Evolutionary conservation across 2,329 filamentous ascomycete species (phyloP), one percentile per base, ranked within the genome.

Genomic region (Ophiostoma sp.): DNA sequence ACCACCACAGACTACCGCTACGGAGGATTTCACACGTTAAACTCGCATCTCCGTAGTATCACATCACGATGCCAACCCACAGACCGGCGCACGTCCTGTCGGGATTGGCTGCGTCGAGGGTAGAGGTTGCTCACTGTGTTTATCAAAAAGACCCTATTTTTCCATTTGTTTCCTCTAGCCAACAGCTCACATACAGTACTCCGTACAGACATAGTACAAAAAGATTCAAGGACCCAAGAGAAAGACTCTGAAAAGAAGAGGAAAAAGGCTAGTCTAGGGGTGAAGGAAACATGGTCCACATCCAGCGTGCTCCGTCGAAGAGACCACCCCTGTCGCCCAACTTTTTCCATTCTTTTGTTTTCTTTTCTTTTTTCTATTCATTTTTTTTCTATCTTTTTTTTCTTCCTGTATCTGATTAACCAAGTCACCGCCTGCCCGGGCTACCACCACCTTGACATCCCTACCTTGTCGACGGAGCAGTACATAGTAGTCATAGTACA

Each of bases 401-500:
- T 52, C n/a, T 52, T 20, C 17, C 17, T 52, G 7, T 52, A n/a
- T 54, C 20, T 27, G 20, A 31, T 57, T 27, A 57, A 64, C 70
- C 57, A 69, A 72, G 69, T 70, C 72, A 72, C 71, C 71, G 70
- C 69, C 71, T 66, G 71, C 68, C 65, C 70, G 71, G 68, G 67
- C 69, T 70, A 54, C 70, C 68, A 70, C 69, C 67, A 70, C 67
- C 64, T 33, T 35, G 36, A 35, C 20, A 65, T 8, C 33, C 35
- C 20, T 23, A 39, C 20, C 62, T 35, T 65, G 10, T 36, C 27
- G 15, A 17, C 36, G 39, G 39, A 41, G 39, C 15, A 41, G 27
- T 31, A 31, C 27, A 31, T 31, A 31, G 27, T 3, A 31, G 27
- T 3, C 27, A 31, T 31, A 31, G 27, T 31, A 31, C 27, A 1